These are phyloP conservation scores for Backusella tuberculispora DNA, from an alignment of 192 early-diverging fungal genomes.

Conservation along the genomic window DNA sequence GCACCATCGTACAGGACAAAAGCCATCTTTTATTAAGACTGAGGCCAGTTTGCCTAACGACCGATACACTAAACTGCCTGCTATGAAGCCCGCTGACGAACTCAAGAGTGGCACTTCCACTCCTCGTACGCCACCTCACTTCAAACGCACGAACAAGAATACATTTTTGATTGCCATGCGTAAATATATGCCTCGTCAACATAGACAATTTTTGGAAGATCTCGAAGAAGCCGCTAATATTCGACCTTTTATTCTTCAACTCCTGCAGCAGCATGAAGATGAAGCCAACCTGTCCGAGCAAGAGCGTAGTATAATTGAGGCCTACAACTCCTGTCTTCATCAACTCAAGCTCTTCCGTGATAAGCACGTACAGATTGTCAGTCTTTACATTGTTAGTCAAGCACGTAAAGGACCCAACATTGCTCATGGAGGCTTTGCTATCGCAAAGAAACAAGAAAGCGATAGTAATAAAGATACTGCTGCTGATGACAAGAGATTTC, in stretches of 20 bases:
- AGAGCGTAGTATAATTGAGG: slow-evolving; percentile 50
- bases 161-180: slow-evolving; percentile 90
- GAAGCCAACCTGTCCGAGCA: slow-evolving; percentile 29
- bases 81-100: slow-evolving; percentile 32
- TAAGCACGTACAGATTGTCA: slow-evolving; percentile 91
- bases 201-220: slow-evolving; percentile 86
- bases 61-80: slow-evolving; percentile 40
- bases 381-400: slow-evolving; percentile 87
- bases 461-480: not conserved
- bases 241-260: slow-evolving; percentile 63
- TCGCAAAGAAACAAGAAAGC: slow-evolving; percentile 17
- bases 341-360: slow-evolving; percentile 88
- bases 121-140: slow-evolving; percentile 24
- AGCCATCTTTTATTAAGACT: slow-evolving; percentile 17
- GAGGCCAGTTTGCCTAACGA: slow-evolving; percentile 27
- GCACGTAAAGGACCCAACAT: slow-evolving; percentile 72
- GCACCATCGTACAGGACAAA: slow-evolving; percentile 76
- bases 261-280: slow-evolving; percentile 26
- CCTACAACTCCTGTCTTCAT: slow-evolving; percentile 82
- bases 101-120: slow-evolving; percentile 25
- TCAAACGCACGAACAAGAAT: slow-evolving; percentile 49
- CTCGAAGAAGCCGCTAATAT: slow-evolving; percentile 67
- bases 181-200: slow-evolving; percentile 87
- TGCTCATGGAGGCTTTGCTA: slow-evolving; percentile 60
- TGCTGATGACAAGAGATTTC: not conserved